Percentiles rank a stretch among this genome's conserved stretches.
These are phyloP conservation scores for Penstemon newberryi DNA, from an alignment of 257 asterid genomes.

Conservation along the genomic window DNA sequence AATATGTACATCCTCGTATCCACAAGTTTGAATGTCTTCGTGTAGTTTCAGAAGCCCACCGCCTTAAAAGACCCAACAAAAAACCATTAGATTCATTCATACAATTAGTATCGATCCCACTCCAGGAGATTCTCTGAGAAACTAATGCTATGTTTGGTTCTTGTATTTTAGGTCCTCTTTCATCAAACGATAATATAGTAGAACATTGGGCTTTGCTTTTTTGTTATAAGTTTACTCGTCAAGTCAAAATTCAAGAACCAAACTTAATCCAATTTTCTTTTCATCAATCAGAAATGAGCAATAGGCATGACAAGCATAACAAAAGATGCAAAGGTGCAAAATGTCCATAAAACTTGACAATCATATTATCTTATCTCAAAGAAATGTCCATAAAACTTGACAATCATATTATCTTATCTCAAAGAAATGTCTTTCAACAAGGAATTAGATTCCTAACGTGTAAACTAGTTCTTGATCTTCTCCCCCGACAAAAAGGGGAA, in stretches of 20 bases:
- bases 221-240: too few relatives aligned
- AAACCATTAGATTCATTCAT: not conserved
- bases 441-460: slow-evolving; percentile 35
- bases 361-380: too few relatives aligned
- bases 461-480: not conserved
- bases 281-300: not conserved
- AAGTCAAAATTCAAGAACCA: too few relatives aligned
- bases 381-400: too few relatives aligned
- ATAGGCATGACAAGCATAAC: not conserved
- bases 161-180: too few relatives aligned
- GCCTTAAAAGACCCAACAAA: slow-evolving; percentile 43
- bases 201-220: too few relatives aligned
- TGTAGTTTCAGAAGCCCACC: slow-evolving; percentile 80
- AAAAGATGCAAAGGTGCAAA: not conserved
- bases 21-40: slow-evolving; percentile 90
- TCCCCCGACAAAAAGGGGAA: slow-evolving; percentile 4
- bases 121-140: not conserved
- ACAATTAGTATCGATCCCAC: not conserved
- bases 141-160: not conserved
- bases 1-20: slow-evolving; percentile 86
- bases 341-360: too few relatives aligned
- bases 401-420: too few relatives aligned
- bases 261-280: not conserved
- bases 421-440: not conserved
- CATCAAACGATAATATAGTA: too few relatives aligned